Percentiles rank a stretch among this genome's conserved stretches.
Conservation (phyloP, 495 filamentous ascomycete species). For the Melanomma pulvis-pyrius region DNA sequence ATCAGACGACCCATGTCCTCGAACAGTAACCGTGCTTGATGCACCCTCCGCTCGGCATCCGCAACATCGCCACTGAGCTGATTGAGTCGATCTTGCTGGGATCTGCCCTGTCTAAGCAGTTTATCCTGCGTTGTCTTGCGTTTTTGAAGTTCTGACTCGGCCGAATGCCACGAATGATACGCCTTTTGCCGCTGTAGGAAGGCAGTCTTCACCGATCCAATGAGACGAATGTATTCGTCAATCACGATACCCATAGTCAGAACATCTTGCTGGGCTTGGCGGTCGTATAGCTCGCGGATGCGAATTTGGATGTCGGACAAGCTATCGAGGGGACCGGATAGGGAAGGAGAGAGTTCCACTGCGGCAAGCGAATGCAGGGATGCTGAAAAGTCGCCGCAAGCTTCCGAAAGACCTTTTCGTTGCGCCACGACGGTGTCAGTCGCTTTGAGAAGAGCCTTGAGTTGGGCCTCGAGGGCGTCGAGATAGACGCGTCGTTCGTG, state of each 20-base stretch:
- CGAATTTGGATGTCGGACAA: slow-evolving; percentile 90
- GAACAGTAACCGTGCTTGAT: slow-evolving; percentile 85
- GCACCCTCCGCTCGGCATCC: slow-evolving; percentile 91
- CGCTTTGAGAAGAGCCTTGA: slow-evolving; percentile 90
- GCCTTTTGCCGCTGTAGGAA: slow-evolving; percentile 93
- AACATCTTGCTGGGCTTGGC: slow-evolving; percentile 95
- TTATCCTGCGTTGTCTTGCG: slow-evolving; percentile 86
- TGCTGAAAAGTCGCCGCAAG: slow-evolving; percentile 86
- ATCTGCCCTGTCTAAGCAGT: slow-evolving; percentile 86
- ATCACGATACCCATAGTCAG: slow-evolving; percentile 95
- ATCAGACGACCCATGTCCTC: slow-evolving; percentile 97
- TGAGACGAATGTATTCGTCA: slow-evolving; percentile 96
- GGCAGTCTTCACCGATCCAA: slow-evolving; percentile 87
- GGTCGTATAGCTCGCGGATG: slow-evolving; percentile 91
- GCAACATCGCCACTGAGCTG: slow-evolving; percentile 89
- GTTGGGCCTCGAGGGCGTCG: slow-evolving; percentile 90
- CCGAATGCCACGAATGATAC: slow-evolving; percentile 87
- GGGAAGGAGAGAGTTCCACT: slow-evolving; percentile 84
- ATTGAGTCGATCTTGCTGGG: slow-evolving; percentile 90
- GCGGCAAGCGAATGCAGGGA: slow-evolving; percentile 87
- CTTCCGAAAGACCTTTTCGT: slow-evolving; percentile 88
- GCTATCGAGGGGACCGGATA: slow-evolving; percentile 85
- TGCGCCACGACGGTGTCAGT: slow-evolving; percentile 91
- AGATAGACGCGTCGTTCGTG: slow-evolving; percentile 93
- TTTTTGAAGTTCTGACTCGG: slow-evolving; percentile 86